phyloP scores from a whole-genome alignment of 202 grass and related monocot genomes.

The Elaeis oleifera region DNA sequence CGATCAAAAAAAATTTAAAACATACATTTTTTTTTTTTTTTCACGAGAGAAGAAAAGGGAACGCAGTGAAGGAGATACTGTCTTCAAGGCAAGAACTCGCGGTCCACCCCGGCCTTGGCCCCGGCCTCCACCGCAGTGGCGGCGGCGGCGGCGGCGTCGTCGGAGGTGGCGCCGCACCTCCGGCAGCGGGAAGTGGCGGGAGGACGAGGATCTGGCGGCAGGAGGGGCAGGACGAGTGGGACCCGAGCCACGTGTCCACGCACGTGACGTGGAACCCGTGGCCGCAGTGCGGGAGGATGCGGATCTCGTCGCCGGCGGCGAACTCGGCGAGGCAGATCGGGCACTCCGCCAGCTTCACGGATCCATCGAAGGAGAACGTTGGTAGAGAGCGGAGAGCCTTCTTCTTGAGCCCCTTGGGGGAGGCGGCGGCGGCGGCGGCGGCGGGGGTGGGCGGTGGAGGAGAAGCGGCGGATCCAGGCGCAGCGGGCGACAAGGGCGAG shows the following conservation, averaged over 20 bases:
- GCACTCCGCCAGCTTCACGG: conserved; percentile 3
- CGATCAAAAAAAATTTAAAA: too few relatives aligned
- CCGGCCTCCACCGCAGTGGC: neutral
- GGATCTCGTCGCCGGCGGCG: conserved; percentile 15
- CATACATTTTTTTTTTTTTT: too few relatives aligned
- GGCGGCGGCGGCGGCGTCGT: neutral
- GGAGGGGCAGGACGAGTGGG: conserved; percentile 8
- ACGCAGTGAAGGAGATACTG: too few relatives aligned
- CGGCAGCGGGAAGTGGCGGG: neutral
- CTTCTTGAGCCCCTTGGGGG: conserved; percentile 17
- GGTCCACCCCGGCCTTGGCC: neutral
- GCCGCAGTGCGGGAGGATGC: conserved; percentile 14
- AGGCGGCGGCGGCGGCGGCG: neutral
- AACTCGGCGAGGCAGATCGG: conserved; percentile 20
- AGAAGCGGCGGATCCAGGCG: conserved; percentile 3
- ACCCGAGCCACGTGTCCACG: conserved; percentile 3
- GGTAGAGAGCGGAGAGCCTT: conserved; percentile 2
- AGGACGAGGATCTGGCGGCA: conserved; percentile 12
- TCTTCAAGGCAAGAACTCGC: too few relatives aligned
- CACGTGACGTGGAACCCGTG: too few relatives aligned
- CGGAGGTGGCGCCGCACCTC: neutral
- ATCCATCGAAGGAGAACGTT: neutral
- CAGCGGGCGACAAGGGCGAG: conserved; percentile 20
- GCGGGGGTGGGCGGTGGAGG: neutral
- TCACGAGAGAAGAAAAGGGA: too few relatives aligned